These are phyloP conservation scores for Alternaria angustiovoidea DNA, from an alignment of 2,329 filamentous ascomycete species.

Conservation along the genomic window DNA sequence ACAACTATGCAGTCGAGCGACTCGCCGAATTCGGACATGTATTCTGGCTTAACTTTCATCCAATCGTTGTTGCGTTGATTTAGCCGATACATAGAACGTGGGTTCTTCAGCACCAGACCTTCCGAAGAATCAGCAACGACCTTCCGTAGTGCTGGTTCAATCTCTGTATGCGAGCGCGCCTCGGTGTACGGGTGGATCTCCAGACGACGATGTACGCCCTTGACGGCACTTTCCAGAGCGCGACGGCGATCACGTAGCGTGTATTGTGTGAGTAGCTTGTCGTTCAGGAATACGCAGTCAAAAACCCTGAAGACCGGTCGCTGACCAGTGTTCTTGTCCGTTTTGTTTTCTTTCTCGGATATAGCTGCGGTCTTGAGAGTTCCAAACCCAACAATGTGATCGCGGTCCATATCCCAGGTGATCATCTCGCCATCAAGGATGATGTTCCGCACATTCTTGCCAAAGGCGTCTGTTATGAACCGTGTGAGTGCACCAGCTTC, in stretches of 20 bases:
- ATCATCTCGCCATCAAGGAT: constrained; percentile 99
- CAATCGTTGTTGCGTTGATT: constrained; percentile 94
- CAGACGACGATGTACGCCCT: constrained; percentile 74
- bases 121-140: constrained; percentile 89
- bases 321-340: constrained; percentile 63
- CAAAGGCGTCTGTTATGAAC: constrained; percentile 80
- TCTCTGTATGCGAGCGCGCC: constrained; percentile 72
- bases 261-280: constrained; percentile 78
- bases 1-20: constrained; percentile 88
- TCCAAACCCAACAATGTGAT: constrained; percentile 88
- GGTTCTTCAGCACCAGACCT: constrained; percentile 93
- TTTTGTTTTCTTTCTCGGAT: constrained; percentile 77
- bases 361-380: constrained; percentile 91
- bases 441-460: constrained; percentile 78
- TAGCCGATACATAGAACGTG: constrained; percentile 81
- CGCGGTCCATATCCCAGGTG: constrained; percentile 88
- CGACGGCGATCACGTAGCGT: constrained; percentile 80
- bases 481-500: constrained; percentile 79
- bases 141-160: constrained; percentile 80
- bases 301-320: constrained; percentile 86
- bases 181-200: constrained; percentile 80
- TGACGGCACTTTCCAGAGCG: constrained; percentile 76
- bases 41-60: constrained; percentile 99
- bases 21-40: constrained; percentile 96
- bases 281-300: constrained; percentile 90